A percentile compares a stretch with the other conserved stretches of the same genome.
phyloP scores from a whole-genome alignment of 2,329 filamentous ascomycete genomes.

The Alternaria longipes region DNA sequence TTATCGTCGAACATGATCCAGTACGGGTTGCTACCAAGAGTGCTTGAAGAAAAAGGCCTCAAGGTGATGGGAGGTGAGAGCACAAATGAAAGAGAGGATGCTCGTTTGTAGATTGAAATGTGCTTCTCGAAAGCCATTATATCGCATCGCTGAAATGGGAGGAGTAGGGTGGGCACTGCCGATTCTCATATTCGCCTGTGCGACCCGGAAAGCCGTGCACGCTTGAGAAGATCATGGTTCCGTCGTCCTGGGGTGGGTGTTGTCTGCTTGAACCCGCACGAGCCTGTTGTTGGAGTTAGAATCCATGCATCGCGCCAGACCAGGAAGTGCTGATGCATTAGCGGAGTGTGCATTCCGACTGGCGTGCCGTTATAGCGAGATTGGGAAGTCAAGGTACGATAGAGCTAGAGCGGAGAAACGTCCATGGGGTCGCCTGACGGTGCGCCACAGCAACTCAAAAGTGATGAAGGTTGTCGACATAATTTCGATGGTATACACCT shows the following conservation, averaged over 20 bases:
- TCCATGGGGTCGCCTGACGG: constrained; percentile 7
- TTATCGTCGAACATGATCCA: constrained; percentile 23
- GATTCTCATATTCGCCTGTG: constrained; percentile 10
- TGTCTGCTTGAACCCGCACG: neutral
- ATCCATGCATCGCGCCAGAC: constrained; percentile 3
- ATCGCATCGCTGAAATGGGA: constrained; percentile 6
- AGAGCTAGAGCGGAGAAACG: neutral
- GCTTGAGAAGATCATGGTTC: constrained; percentile 4
- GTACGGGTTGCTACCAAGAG: neutral
- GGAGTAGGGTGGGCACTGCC: constrained; percentile 3
- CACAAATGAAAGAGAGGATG: constrained; percentile 1
- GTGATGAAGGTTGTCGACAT: neutral
- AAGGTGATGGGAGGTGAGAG: constrained; percentile 6
- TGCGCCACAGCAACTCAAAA: neutral
- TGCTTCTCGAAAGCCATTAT: constrained; percentile 11
- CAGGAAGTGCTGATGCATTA: constrained; percentile 1
- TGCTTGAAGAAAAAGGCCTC: constrained; percentile 6
- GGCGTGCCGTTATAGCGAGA: constrained; percentile 5
- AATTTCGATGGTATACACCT: neutral
- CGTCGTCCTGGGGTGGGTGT: neutral
- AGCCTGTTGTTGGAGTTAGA: constrained; percentile 3
- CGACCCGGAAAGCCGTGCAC: neutral
- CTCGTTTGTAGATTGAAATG: neutral
- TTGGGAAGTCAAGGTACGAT: neutral
- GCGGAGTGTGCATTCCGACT: constrained; percentile 5